Evolutionary conservation across 495 filamentous ascomycete species (phyloP).

Genomic region (Xylaria intraflava): DNA sequence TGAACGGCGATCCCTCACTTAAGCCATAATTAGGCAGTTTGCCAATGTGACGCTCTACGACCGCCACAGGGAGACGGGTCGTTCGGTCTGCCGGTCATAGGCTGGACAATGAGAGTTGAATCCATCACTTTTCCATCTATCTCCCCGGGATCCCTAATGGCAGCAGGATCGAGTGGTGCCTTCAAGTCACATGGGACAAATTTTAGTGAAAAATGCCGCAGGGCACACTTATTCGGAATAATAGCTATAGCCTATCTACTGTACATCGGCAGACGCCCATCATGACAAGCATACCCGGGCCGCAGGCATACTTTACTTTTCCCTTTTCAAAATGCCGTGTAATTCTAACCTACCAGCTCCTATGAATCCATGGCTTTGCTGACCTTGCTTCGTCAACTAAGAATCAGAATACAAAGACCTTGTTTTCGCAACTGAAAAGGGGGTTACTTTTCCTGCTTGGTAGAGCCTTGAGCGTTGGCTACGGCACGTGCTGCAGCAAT

Average conservation of each 20-base stretch:
- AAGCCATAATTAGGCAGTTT: no score
- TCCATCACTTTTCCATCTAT: no score
- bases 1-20: no score
- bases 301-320: neutral
- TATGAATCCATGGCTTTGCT: neutral
- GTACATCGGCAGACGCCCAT: no score
- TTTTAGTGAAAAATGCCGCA: neutral
- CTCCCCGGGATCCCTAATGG: no score
- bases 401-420: neutral
- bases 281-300: neutral
- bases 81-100: neutral
- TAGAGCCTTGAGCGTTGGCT: neutral
- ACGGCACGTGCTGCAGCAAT: constrained; percentile 3
- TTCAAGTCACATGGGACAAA: neutral
- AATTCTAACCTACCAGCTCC: neutral
- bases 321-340: neutral
- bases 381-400: neutral
- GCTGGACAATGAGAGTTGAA: neutral
- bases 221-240: neutral
- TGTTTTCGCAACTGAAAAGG: neutral
- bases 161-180: neutral
- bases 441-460: neutral
- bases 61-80: no score
- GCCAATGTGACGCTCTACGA: no score
- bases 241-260: no score